These are phyloP conservation scores for Tilletia horrida DNA, from an alignment of 1,284 basidiomycete species.

Conservation along the genomic window DNA sequence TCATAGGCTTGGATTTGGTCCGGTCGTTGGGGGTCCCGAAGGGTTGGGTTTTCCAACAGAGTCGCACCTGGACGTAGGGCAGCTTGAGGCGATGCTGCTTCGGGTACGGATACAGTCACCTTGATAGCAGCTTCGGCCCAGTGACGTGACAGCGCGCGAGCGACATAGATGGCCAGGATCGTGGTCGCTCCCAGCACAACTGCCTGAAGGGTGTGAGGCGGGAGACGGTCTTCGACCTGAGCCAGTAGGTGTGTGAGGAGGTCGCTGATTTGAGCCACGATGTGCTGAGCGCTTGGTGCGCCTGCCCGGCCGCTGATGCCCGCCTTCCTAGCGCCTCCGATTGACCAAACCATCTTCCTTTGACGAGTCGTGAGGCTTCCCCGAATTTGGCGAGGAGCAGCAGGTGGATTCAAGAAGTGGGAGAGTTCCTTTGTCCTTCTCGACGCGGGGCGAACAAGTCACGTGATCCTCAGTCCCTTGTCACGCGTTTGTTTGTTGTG, in stretches of 20 bases:
- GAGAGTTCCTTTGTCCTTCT: too few relatives aligned
- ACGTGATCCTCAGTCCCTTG: slow-evolving; percentile 70
- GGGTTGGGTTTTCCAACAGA: slow-evolving; percentile 28
- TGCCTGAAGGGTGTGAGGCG: neutral
- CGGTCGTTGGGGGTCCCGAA: slow-evolving; percentile 23
- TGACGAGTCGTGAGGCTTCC: too few relatives aligned
- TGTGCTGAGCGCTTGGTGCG: too few relatives aligned
- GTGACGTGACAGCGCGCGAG: neutral
- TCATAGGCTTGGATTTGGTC: slow-evolving; percentile 80
- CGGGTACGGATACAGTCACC: slow-evolving; percentile 30
- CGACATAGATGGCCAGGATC: neutral
- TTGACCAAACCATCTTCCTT: neutral
- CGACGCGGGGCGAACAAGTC: slow-evolving; percentile 63
- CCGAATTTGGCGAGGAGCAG: too few relatives aligned
- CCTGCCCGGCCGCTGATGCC: too few relatives aligned
- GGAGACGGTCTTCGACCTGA: neutral
- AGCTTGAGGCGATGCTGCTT: slow-evolving; percentile 3
- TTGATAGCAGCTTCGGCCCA: slow-evolving; percentile 17
- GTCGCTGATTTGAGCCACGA: neutral
- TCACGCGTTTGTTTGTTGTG: slow-evolving; percentile 75
- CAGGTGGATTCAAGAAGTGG: too few relatives aligned
- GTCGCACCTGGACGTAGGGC: slow-evolving; percentile 22
- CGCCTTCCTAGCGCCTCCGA: too few relatives aligned
- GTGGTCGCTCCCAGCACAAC: neutral
- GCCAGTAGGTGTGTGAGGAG: neutral